These are phyloP conservation scores for Cadophora gregata DNA, from an alignment of 2,329 filamentous ascomycete genomes.

Conservation along the genomic window DNA sequence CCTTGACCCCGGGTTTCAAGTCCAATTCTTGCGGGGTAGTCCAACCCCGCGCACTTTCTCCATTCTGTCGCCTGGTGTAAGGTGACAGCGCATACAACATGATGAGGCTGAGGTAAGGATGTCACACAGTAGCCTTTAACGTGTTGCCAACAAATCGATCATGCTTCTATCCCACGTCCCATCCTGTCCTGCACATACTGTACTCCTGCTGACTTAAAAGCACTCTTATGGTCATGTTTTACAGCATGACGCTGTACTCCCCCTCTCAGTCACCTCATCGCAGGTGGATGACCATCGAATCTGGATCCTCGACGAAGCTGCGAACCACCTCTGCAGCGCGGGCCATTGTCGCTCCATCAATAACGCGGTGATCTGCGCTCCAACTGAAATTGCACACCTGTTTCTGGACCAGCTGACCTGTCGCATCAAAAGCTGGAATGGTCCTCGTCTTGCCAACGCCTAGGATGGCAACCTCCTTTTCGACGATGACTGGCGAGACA, in stretches of 20 bases:
- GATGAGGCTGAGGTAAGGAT: slow-evolving; percentile 16
- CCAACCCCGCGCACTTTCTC: slow-evolving; percentile 8
- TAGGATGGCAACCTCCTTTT: slow-evolving; percentile 88
- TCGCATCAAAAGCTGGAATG: slow-evolving; percentile 76
- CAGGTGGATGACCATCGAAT: slow-evolving; percentile 84
- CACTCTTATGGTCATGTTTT: background rate
- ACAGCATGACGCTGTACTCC: slow-evolving; percentile 7
- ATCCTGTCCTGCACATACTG: slow-evolving; percentile 13
- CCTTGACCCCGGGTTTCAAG: background rate
- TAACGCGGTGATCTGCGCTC: slow-evolving; percentile 92
- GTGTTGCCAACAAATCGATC: slow-evolving; percentile 15
- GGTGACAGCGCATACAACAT: slow-evolving; percentile 22
- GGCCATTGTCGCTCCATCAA: slow-evolving; percentile 95
- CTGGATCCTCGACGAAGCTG: slow-evolving; percentile 80
- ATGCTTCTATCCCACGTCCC: background rate
- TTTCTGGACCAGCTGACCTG: slow-evolving; percentile 67
- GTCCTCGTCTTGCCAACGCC: slow-evolving; percentile 82
- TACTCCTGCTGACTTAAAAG: slow-evolving; percentile 2
- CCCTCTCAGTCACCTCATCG: slow-evolving; percentile 56
- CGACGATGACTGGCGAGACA: slow-evolving; percentile 88
- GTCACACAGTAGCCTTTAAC: background rate
- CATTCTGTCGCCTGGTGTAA: slow-evolving; percentile 4
- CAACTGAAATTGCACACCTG: slow-evolving; percentile 92
- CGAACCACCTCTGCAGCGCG: slow-evolving; percentile 84
- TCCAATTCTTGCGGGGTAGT: slow-evolving; percentile 10